Evolutionary conservation across 495 filamentous ascomycete species (phyloP).

Genomic region (Hypoxylon subgilvum): DNA sequence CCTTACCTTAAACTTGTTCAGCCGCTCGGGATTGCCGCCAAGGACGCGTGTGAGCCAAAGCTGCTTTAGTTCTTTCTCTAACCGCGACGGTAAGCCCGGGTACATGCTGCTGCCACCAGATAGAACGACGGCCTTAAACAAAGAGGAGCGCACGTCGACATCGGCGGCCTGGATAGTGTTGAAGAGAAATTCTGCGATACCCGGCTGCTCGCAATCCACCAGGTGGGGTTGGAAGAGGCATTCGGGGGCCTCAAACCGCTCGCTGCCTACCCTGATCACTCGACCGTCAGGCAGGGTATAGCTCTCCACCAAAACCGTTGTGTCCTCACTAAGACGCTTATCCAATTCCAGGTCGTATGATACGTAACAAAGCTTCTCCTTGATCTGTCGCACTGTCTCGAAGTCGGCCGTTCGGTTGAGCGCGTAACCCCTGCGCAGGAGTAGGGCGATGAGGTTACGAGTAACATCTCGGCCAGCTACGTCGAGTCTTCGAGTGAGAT

Average conservation of each 20-base stretch:
- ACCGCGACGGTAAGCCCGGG: slow-evolving; percentile 86
- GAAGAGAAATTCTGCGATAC: slow-evolving; percentile 95
- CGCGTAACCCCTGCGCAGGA: slow-evolving; percentile 93
- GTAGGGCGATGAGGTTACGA: slow-evolving; percentile 92
- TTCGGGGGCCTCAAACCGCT: slow-evolving; percentile 97
- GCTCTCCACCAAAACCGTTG: slow-evolving; percentile 94
- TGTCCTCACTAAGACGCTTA: slow-evolving; percentile 94
- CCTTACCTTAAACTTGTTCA: slow-evolving; percentile 98
- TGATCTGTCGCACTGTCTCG: slow-evolving; percentile 98
- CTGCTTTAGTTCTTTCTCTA: slow-evolving; percentile 99
- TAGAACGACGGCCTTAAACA: slow-evolving; percentile 97
- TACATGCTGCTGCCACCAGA: slow-evolving; percentile 99
- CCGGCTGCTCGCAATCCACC: slow-evolving; percentile 95
- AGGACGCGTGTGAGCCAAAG: slow-evolving; percentile 94
- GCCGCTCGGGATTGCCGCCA: slow-evolving; percentile 83
- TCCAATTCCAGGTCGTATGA: slow-evolving; percentile 97
- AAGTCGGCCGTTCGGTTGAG: slow-evolving; percentile 98
- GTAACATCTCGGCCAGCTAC: slow-evolving; percentile 97
- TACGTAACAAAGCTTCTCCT: slow-evolving; percentile 99
- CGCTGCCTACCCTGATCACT: slow-evolving; percentile 92
- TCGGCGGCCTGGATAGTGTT: slow-evolving; percentile 97
- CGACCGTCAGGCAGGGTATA: slow-evolving; percentile 97
- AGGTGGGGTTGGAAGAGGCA: slow-evolving; percentile 99
- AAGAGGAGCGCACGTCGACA: slow-evolving; percentile 87
- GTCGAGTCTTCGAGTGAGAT: slow-evolving; percentile 90